These are phyloP conservation scores for Bathelium albidoporum DNA, from an alignment of 495 filamentous ascomycete genomes.

Conservation along the genomic window DNA sequence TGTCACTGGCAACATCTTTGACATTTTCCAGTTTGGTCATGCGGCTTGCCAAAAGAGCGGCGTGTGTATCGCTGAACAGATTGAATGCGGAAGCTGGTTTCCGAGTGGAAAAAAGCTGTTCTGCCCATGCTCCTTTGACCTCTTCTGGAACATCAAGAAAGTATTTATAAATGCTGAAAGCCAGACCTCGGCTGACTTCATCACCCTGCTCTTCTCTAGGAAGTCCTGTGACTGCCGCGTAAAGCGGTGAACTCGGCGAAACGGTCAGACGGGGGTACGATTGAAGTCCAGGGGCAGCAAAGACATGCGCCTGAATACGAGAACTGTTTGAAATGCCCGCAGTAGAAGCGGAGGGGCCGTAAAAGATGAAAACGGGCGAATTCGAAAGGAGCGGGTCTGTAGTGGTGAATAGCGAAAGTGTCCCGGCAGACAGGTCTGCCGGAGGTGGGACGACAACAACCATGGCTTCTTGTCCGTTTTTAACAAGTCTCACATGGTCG, in stretches of 20 bases:
- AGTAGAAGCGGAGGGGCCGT: constrained; percentile 71
- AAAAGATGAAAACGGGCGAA: constrained; percentile 67
- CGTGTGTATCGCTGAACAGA: constrained; percentile 86
- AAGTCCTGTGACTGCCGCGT: constrained; percentile 82
- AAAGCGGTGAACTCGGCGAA: constrained; percentile 89
- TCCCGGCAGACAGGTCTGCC: constrained; percentile 56
- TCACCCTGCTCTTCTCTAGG: constrained; percentile 89
- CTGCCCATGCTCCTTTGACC: constrained; percentile 50
- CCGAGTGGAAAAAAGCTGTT: constrained; percentile 25
- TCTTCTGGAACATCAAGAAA: constrained; percentile 73
- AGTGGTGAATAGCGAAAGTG: constrained; percentile 70
- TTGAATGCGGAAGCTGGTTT: constrained; percentile 49
- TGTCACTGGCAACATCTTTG: constrained; percentile 54
- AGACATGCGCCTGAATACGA: constrained; percentile 84
- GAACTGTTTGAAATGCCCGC: constrained; percentile 80
- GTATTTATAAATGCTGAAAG: constrained; percentile 86
- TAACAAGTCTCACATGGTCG: not conserved
- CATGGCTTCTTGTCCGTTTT: constrained; percentile 36
- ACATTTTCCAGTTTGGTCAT: constrained; percentile 72
- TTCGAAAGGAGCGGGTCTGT: constrained; percentile 67
- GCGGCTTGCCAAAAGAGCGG: constrained; percentile 73
- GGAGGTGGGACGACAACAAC: constrained; percentile 56
- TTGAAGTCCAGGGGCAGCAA: constrained; percentile 75
- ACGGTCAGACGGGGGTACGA: constrained; percentile 84
- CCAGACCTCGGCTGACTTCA: constrained; percentile 77